Conservation (phyloP, 192 early-diverging fungal genomes). For the Thamnidium elegans region DNA sequence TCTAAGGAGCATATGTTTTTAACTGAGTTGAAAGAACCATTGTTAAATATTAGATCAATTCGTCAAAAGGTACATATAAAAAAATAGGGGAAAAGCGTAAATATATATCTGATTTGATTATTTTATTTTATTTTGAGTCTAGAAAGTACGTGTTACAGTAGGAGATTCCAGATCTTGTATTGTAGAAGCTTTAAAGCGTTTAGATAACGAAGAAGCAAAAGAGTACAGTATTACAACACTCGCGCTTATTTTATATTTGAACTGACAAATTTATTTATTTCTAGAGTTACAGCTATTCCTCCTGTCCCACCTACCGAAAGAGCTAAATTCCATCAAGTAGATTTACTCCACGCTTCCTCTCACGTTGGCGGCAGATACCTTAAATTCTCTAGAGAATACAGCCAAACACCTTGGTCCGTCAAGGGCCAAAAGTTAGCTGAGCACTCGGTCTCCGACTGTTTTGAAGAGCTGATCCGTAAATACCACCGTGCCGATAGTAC, state of each 20-base stretch:
- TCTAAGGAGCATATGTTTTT: constrained; percentile 62
- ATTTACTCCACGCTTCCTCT: constrained; percentile 50
- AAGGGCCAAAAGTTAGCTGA: constrained; percentile 66
- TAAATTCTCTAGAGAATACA: constrained; percentile 70
- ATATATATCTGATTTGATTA: too few species aligned
- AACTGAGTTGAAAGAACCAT: constrained; percentile 51
- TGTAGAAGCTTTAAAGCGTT: constrained; percentile 41
- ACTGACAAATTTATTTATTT: constrained; percentile 8
- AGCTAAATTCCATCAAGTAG: constrained; percentile 33
- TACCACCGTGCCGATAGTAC: constrained; percentile 61
- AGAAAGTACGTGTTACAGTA: constrained; percentile 40
- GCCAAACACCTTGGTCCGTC: constrained; percentile 84
- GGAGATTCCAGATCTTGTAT: constrained; percentile 49
- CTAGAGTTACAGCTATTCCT: constrained; percentile 23
- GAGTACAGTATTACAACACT: constrained; percentile 28
- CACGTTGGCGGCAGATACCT: constrained; percentile 70
- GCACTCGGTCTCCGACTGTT: constrained; percentile 77
- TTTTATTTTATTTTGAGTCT: background rate
- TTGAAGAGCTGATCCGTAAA: constrained; percentile 56
- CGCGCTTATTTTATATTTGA: background rate
- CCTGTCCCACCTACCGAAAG: background rate
- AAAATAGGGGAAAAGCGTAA: background rate
- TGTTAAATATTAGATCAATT: constrained; percentile 49
- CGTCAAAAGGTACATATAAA: constrained; percentile 45
- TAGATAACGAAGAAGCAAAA: constrained; percentile 40